Evolutionary conservation across 495 filamentous ascomycete genomes (phyloP).

Genomic region (Tetracladium setigerum): DNA sequence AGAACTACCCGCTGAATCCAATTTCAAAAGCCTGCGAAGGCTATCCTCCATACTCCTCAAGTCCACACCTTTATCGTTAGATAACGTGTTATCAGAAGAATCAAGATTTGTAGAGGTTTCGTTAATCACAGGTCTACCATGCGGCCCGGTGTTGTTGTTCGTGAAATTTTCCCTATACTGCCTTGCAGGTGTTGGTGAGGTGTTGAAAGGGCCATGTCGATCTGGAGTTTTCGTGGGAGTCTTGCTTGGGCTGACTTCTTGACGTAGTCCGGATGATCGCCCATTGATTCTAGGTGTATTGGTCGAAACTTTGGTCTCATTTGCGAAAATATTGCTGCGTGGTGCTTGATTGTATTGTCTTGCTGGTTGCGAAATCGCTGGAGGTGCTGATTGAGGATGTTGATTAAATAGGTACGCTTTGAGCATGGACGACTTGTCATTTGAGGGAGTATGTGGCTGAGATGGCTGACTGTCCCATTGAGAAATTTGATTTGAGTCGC

Average conservation of each 20-base stretch:
- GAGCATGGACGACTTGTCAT: constrained; percentile 25
- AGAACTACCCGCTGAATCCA: constrained; percentile 22
- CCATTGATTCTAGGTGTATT: constrained; percentile 1
- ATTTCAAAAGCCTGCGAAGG: constrained; percentile 41
- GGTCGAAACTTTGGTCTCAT: constrained; percentile 3
- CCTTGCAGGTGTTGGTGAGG: constrained; percentile 6
- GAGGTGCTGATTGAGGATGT: background rate
- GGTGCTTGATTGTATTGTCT: background rate
- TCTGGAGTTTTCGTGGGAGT: constrained; percentile 16
- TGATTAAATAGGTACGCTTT: constrained; percentile 32
- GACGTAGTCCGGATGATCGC: constrained; percentile 18
- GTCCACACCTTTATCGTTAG: constrained; percentile 23
- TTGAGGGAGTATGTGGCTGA: constrained; percentile 4
- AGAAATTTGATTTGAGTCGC: constrained; percentile 7
- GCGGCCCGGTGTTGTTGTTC: background rate
- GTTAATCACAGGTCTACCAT: background rate
- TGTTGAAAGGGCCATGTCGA: background rate
- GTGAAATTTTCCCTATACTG: background rate
- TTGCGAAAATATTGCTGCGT: constrained; percentile 1
- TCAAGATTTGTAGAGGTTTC: constrained; percentile 1
- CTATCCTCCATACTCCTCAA: constrained; percentile 39
- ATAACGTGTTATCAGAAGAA: constrained; percentile 6
- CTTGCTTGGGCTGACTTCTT: constrained; percentile 19
- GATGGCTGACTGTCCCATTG: background rate
- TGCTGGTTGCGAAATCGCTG: background rate